A percentile compares a stretch with the other conserved stretches of the same genome.
These are phyloP conservation scores for Dichotomopilus funicola DNA, from an alignment of 2,329 filamentous ascomycete species.

Conservation along the genomic window DNA sequence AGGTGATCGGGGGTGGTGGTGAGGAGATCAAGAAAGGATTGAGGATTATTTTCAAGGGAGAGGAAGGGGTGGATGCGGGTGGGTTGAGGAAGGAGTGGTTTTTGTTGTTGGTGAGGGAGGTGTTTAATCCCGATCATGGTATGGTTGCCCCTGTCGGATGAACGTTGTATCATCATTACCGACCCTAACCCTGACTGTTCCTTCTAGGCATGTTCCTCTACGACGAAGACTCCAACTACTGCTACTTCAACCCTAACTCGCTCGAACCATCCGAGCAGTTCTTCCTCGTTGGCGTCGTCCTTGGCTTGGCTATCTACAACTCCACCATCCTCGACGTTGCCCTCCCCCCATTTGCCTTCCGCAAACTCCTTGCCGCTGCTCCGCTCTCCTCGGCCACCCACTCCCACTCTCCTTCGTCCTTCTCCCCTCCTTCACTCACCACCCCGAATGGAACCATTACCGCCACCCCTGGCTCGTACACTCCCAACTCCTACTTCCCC, in stretches of 20 bases:
- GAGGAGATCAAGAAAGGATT: constrained; percentile 89
- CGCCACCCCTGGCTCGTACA: too few species aligned
- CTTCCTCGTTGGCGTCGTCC: constrained; percentile 79
- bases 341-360: constrained; percentile 81
- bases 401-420: too few species aligned
- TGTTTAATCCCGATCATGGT: constrained; percentile 89
- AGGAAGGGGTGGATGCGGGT: constrained; percentile 87
- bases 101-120: constrained; percentile 74
- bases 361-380: constrained; percentile 73
- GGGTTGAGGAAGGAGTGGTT: constrained; percentile 95
- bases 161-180: neutral
- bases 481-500: constrained; percentile 21
- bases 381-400: constrained; percentile 49
- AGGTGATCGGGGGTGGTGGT: constrained; percentile 70
- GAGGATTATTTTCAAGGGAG: constrained; percentile 76
- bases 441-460: too few species aligned
- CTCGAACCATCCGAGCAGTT: constrained; percentile 91
- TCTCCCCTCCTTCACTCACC: too few species aligned
- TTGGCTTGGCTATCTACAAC: constrained; percentile 90
- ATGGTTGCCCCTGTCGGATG: constrained; percentile 29
- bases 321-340: constrained; percentile 87
- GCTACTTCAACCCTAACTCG: constrained; percentile 87
- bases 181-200: neutral
- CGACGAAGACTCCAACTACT: constrained; percentile 82
- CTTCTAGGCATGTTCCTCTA: constrained; percentile 76